These are phyloP conservation scores for Rutstroemia sp. DNA, from an alignment of 2,329 filamentous ascomycete species.

Conservation along the genomic window DNA sequence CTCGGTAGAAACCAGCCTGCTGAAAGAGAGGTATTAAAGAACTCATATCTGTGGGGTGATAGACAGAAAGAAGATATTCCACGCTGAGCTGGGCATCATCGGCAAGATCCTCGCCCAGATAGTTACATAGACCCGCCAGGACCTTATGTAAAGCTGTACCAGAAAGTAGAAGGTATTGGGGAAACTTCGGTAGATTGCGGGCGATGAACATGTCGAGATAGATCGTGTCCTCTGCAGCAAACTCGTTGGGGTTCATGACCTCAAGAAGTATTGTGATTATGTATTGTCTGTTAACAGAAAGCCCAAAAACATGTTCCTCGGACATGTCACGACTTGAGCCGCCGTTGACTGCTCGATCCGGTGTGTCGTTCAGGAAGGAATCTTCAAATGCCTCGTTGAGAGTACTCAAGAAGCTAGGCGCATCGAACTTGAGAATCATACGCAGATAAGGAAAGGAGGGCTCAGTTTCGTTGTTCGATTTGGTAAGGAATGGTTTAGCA, in stretches of 20 bases:
- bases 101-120: constrained; percentile 69
- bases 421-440: constrained; percentile 79
- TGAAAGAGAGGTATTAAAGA: constrained; percentile 70
- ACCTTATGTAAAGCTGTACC: constrained; percentile 79
- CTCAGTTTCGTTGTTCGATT: constrained; percentile 47
- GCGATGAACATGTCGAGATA: constrained; percentile 99
- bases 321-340: constrained; percentile 41
- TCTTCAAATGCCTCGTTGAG: constrained; percentile 98
- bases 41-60: constrained; percentile 78
- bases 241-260: constrained; percentile 74
- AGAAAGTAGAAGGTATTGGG: constrained; percentile 86
- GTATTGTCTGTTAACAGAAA: constrained; percentile 83
- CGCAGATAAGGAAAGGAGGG: constrained; percentile 80
- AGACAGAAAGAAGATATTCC: constrained; percentile 89
- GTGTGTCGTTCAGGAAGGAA: constrained; percentile 76
- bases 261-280: constrained; percentile 85
- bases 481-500: constrained; percentile 52
- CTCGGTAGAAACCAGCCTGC: constrained; percentile 78
- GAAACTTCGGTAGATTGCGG: constrained; percentile 90
- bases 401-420: constrained; percentile 87
- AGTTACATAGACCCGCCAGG: constrained; percentile 75
- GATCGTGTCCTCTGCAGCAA: constrained; percentile 74
- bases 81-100: constrained; percentile 96
- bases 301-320: constrained; percentile 59
- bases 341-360: constrained; percentile 53